Percentiles rank a stretch among this genome's conserved stretches.
Conservation (phyloP, 805 yeast genomes). For the Zygotorulaspora chibaensis region DNA sequence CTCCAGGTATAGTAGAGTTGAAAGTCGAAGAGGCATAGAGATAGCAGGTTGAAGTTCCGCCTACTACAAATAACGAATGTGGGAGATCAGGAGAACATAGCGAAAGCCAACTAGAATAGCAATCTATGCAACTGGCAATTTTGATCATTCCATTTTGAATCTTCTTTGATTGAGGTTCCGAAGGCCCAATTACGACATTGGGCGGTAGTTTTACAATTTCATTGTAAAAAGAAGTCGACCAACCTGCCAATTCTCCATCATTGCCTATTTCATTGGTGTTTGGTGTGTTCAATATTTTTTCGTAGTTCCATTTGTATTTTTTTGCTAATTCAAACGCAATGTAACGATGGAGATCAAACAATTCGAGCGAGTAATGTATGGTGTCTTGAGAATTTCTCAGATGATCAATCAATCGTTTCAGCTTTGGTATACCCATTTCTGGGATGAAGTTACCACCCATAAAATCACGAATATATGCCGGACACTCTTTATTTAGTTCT, state of each 20-base stretch:
- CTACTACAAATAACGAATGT: constrained; percentile 45
- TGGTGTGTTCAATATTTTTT: constrained; percentile 4
- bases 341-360: constrained; percentile 52
- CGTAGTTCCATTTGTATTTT: constrained; percentile 14
- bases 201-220: constrained; percentile 18
- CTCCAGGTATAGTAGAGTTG: constrained; percentile 36
- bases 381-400: constrained; percentile 18
- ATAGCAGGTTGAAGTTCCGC: constrained; percentile 61
- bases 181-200: constrained; percentile 25
- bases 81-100: constrained; percentile 28
- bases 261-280: constrained; percentile 37
- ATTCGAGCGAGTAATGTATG: constrained; percentile 24
- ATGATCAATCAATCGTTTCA: constrained; percentile 38
- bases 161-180: constrained; percentile 16
- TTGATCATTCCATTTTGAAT: constrained; percentile 13
- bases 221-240: constrained; percentile 36
- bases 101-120: constrained; percentile 53
- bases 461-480: constrained; percentile 15
- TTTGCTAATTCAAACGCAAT: constrained; percentile 31
- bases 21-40: constrained; percentile 30
- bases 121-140: constrained; percentile 53
- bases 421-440: constrained; percentile 57
- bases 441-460: constrained; percentile 48
- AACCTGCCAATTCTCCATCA: constrained; percentile 59
- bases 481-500: constrained; percentile 30